Evolutionary conservation across 768 basidiomycete genomes (phyloP).

Genomic region (Tylopilus subfusipes): DNA sequence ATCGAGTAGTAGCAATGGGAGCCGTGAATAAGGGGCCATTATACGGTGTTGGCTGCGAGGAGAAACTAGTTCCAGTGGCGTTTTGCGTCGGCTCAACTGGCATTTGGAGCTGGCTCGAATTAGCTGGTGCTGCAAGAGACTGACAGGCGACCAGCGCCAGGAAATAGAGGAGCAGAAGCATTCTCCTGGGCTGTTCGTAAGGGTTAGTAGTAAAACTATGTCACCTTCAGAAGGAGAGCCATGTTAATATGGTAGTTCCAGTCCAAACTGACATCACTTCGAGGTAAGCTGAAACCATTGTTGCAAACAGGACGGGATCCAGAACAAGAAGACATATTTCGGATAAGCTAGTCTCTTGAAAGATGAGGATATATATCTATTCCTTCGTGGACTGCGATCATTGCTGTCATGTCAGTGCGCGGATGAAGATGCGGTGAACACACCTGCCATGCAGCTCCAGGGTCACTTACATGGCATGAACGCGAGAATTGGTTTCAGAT

Average conservation of each 20-base stretch:
- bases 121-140: conserved; percentile 10
- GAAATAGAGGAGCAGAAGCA: conserved; percentile 1
- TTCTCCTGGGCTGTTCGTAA: background rate
- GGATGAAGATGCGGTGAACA: too few species aligned
- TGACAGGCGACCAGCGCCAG: conserved; percentile 18
- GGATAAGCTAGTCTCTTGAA: background rate
- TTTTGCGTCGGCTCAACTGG: background rate
- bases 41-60: background rate
- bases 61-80: background rate
- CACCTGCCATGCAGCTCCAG: too few species aligned
- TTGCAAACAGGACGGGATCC: conserved; percentile 8
- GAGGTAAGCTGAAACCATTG: background rate
- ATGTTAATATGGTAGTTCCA: conserved; percentile 1
- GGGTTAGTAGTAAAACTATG: background rate
- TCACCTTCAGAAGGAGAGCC: background rate
- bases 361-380: background rate
- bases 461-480: too few species aligned
- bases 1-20: background rate
- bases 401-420: too few species aligned
- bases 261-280: conserved; percentile 2
- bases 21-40: background rate
- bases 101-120: conserved; percentile 1
- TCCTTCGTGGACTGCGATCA: background rate
- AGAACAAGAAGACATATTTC: too few species aligned
- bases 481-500: background rate